Evolutionary conservation across 768 basidiomycete species (phyloP), one percentile per base, ranked within the genome.

Genomic region (Amanita rimosa): DNA sequence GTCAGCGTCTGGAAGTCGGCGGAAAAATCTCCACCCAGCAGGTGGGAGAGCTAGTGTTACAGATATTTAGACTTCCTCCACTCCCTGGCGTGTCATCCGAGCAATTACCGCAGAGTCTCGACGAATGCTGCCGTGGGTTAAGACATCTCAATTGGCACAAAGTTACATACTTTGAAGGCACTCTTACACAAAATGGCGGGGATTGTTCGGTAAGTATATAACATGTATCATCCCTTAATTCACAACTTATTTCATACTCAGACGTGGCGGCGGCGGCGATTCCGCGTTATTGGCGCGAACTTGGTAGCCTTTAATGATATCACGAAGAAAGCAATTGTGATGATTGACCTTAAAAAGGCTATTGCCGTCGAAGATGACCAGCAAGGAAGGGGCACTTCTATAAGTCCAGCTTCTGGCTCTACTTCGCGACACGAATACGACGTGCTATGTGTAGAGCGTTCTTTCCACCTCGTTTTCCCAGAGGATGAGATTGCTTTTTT

Each of bases 111-210:
- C 85, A 93, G 63, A 92, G 89, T 58, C 69, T 97, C 56, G 94
- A 97, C 48, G 95, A 97, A 58, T 94, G 90, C 57, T 75, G 84
- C 56, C 78, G 88, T 11, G 94, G 95, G 1, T 68, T 98, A 54
- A 71, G 89, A 51, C 85, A 94, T 57, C 82, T 91, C 49, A 83
- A 85, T 33, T 96, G 92, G 93, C 92, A 95, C 59, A 93, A 94
- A 67, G 77, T 85, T 54, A 89, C 91, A 17, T 94, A 95, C 65
- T 90, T 88, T 65, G 87, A 96, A 64, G 92, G 95, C 22, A 83
- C 81, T 0, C 64, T 98, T 54, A 98, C 95, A 11, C 95, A 98
- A 69, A 79, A 74, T 53, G 95, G 95, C 13, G 95, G 94, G 8
- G 95, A 95, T 61, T 96, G 93, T 61, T 73, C 69, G 53, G 94